Evolutionary conservation across 2,329 filamentous ascomycete genomes (phyloP).

Genomic region (Periconia digitata): DNA sequence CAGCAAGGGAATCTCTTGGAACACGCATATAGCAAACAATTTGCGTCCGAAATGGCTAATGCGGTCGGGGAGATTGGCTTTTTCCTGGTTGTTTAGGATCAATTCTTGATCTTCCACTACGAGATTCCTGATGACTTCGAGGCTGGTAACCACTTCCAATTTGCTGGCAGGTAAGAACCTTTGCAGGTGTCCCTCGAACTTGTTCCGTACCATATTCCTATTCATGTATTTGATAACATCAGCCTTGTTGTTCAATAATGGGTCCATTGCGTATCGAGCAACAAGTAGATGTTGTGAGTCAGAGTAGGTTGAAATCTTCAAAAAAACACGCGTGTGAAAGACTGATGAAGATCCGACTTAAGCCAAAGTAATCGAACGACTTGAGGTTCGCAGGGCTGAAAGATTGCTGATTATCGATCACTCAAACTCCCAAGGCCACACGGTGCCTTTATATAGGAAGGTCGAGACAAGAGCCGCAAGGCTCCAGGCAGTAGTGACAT

Average conservation of each 20-base stretch:
- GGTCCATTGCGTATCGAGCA: background rate
- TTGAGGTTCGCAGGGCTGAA: background rate
- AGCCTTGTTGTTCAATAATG: background rate
- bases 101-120: conserved; percentile 5
- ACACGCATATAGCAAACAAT: conserved; percentile 13
- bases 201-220: conserved; percentile 1
- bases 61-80: conserved; percentile 1
- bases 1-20: conserved; percentile 2
- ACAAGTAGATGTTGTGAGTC: too few relatives aligned
- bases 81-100: conserved; percentile 1
- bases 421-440: background rate
- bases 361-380: background rate
- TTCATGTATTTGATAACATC: conserved; percentile 8
- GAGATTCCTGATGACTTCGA: conserved; percentile 6
- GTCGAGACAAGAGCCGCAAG: background rate
- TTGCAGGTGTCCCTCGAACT: conserved; percentile 6
- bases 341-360: background rate
- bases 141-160: conserved; percentile 7
- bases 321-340: background rate
- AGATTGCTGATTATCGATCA: background rate
- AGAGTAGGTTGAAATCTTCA: too few relatives aligned
- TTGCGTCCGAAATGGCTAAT: conserved; percentile 2
- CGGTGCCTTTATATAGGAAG: background rate
- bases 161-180: conserved; percentile 9
- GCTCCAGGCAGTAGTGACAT: conserved; percentile 1